These are phyloP conservation scores for Bipolaris oryzae DNA, from an alignment of 2,329 filamentous ascomycete genomes.

Conservation along the genomic window DNA sequence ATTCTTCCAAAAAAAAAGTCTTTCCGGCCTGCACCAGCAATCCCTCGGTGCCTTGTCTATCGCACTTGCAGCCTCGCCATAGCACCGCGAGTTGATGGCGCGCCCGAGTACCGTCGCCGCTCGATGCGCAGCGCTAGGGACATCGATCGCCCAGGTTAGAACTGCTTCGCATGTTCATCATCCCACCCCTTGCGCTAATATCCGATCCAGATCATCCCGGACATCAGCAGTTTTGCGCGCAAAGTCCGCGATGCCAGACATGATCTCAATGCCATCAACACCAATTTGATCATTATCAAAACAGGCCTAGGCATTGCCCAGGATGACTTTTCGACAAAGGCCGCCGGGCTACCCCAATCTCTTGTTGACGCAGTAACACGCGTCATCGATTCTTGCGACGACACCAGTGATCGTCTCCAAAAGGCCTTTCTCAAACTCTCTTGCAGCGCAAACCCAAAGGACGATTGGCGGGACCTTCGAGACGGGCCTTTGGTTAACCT, in stretches of 20 bases:
- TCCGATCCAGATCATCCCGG: slow-evolving; percentile 33
- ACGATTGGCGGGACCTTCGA: slow-evolving; percentile 31
- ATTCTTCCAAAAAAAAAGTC: not conserved
- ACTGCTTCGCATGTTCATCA: slow-evolving; percentile 10
- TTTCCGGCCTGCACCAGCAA: not conserved
- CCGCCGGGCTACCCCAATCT: slow-evolving; percentile 25
- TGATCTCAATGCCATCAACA: slow-evolving; percentile 41
- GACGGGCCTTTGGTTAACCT: slow-evolving; percentile 24
- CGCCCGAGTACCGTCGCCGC: slow-evolving; percentile 39
- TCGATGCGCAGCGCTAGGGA: slow-evolving; percentile 42
- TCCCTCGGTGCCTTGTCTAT: slow-evolving; percentile 2
- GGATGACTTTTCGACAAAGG: slow-evolving; percentile 37
- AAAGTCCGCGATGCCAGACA: slow-evolving; percentile 40
- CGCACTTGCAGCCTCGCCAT: slow-evolving; percentile 2
- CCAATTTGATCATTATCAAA: slow-evolving; percentile 41
- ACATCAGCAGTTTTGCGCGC: slow-evolving; percentile 40
- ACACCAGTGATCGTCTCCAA: slow-evolving; percentile 35
- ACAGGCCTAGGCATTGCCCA: slow-evolving; percentile 40
- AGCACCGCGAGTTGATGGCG: slow-evolving; percentile 26
- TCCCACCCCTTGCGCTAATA: slow-evolving; percentile 19
- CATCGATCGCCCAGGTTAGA: slow-evolving; percentile 38
- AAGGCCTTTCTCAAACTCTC: slow-evolving; percentile 39
- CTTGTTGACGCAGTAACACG: slow-evolving; percentile 36
- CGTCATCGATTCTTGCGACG: slow-evolving; percentile 38
- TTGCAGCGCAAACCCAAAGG: slow-evolving; percentile 27